These are phyloP conservation scores for Zoysia japonica DNA, from an alignment of 176 grass and related monocot genomes.

Conservation along the genomic window DNA sequence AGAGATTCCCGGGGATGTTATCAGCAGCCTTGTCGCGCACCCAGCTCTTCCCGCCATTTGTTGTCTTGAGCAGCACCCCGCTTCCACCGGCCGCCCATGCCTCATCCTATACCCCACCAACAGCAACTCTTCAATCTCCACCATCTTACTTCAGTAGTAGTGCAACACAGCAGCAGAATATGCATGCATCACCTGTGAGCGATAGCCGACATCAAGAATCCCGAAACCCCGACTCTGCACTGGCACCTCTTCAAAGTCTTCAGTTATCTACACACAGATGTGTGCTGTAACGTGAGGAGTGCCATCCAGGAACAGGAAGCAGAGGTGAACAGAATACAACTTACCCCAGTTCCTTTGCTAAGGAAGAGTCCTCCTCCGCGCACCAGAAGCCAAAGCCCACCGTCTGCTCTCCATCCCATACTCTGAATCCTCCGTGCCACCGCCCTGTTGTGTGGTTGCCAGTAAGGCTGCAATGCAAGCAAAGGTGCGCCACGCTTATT, in stretches of 20 bases:
- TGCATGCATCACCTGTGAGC: constrained; percentile 64
- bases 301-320: too few relatives aligned
- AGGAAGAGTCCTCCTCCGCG: constrained; percentile 94
- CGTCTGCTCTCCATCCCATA: constrained; percentile 98
- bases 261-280: constrained; percentile 56
- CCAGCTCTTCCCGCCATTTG: constrained; percentile 87
- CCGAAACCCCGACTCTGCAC: constrained; percentile 98
- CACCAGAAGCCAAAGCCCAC: constrained; percentile 96
- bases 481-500: not conserved
- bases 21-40: constrained; percentile 90
- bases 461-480: constrained; percentile 56
- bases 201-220: constrained; percentile 90
- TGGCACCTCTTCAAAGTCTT: constrained; percentile 86
- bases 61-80: constrained; percentile 42
- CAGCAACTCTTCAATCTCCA: not conserved
- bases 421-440: constrained; percentile 96
- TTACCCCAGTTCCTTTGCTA: constrained; percentile 90
- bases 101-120: too few relatives aligned
- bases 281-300: not conserved
- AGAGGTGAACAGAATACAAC: not conserved
- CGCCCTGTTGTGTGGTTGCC: constrained; percentile 98
- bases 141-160: not conserved
- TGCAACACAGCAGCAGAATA: not conserved
- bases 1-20: constrained; percentile 87
- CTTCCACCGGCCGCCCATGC: too few relatives aligned